Conservation (phyloP, 202 grass and related monocot species). For the Elaeis oleifera region DNA sequence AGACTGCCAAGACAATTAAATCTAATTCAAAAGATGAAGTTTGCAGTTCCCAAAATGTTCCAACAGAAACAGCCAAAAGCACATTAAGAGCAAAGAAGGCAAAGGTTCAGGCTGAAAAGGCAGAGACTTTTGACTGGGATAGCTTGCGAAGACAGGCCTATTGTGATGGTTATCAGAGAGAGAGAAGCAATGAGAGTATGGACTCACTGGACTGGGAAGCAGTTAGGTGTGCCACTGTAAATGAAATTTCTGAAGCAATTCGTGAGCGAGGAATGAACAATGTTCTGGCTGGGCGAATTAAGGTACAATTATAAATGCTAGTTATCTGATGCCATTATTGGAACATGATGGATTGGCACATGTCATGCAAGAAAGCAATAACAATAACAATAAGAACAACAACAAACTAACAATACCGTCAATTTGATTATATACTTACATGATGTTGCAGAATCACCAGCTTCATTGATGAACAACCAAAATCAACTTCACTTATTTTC, state of each 20-base stretch:
- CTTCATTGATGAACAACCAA: no score
- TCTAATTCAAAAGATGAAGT: constrained; percentile 24
- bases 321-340: no score
- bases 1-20: constrained; percentile 14
- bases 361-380: no score
- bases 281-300: constrained; percentile 50
- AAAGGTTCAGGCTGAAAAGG: constrained; percentile 31
- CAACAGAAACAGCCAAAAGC: constrained; percentile 21
- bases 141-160: constrained; percentile 37
- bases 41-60: constrained; percentile 21
- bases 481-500: no score
- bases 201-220: constrained; percentile 79
- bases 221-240: constrained; percentile 46
- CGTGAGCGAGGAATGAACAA: constrained; percentile 81
- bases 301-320: constrained; percentile 36
- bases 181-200: constrained; percentile 42
- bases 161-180: constrained; percentile 25
- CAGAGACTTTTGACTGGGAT: constrained; percentile 56
- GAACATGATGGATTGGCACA: no score
- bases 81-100: constrained; percentile 35
- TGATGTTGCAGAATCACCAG: no score
- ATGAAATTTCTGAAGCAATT: constrained; percentile 54
- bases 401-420: no score
- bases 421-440: no score
- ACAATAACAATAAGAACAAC: no score